phyloP scores from a whole-genome alignment of 177 flowering plant genomes.

The Vitis hybrid region DNA sequence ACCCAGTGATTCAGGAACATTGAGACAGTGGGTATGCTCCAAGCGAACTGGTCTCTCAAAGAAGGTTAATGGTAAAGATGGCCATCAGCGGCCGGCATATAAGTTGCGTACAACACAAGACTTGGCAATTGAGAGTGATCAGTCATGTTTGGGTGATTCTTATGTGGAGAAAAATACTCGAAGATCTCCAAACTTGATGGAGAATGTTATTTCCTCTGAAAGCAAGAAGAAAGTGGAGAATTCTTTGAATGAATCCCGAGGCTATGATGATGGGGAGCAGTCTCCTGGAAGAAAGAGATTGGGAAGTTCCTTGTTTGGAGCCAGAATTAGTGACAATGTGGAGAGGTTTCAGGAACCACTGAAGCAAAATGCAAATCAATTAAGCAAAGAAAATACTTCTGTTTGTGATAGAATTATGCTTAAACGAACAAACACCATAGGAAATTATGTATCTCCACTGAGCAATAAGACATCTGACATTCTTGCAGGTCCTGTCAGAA shows the following conservation, averaged over 20 bases:
- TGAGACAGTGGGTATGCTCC: slow-evolving; percentile 53
- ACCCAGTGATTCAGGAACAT: slow-evolving; percentile 35
- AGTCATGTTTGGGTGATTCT: slow-evolving; percentile 21
- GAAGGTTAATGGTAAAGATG: slow-evolving; percentile 30
- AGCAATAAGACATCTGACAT: slow-evolving; percentile 22
- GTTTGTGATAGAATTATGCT: slow-evolving; percentile 7
- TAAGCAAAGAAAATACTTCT: slow-evolving; percentile 19
- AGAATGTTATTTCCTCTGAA: slow-evolving; percentile 26
- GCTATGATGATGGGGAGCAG: slow-evolving; percentile 11
- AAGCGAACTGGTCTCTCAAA: slow-evolving; percentile 47
- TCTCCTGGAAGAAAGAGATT: slow-evolving; percentile 27
- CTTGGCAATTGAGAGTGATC: slow-evolving; percentile 25
- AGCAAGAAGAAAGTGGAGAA: slow-evolving; percentile 24
- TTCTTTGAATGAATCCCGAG: slow-evolving; percentile 9
- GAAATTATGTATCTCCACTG: slow-evolving; percentile 19
- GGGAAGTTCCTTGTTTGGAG: slow-evolving; percentile 16
- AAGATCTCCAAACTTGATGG: slow-evolving; percentile 18
- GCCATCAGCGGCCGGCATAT: slow-evolving; percentile 15
- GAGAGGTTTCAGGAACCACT: slow-evolving; percentile 20
- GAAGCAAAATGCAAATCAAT: slow-evolving; percentile 18
- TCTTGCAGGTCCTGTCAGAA: slow-evolving; percentile 11
- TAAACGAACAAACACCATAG: slow-evolving; percentile 13
- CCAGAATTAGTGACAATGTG: slow-evolving; percentile 7
- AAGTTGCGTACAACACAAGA: slow-evolving; percentile 17
- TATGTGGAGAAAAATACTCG: slow-evolving; percentile 16